These are phyloP conservation scores for Acer saccharum DNA, from an alignment of 345 rosid species.

Conservation along the genomic window DNA sequence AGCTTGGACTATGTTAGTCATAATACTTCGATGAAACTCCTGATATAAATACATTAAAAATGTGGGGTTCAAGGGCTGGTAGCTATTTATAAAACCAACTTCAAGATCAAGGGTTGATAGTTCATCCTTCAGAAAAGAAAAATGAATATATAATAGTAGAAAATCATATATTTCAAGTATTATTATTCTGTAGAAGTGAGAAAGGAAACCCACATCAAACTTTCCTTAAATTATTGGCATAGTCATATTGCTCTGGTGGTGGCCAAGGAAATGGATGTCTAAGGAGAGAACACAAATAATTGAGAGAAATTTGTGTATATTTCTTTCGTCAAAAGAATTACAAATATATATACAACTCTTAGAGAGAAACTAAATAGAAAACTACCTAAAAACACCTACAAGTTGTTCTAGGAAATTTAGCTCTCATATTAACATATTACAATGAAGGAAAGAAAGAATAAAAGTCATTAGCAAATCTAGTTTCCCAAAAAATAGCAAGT, in stretches of 20 bases:
- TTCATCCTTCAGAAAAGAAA: neutral
- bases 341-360: no score
- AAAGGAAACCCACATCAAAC: neutral
- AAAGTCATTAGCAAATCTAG: no score
- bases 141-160: neutral
- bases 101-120: neutral
- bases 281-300: no score
- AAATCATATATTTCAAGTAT: neutral
- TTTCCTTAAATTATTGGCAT: neutral
- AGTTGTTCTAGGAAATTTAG: no score
- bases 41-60: neutral
- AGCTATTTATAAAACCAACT: neutral
- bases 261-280: neutral
- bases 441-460: no score
- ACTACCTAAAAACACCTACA: no score
- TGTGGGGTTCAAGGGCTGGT: neutral
- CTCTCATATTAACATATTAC: no score
- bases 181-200: neutral
- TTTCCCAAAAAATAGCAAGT: no score
- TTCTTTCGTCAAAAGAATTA: no score
- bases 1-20: conserved; percentile 1
- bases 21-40: neutral
- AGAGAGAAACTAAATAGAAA: no score
- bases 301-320: no score
- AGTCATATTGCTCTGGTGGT: neutral